Evolutionary conservation across 805 yeast genomes (phyloP).

Genomic region (Metschnikowia lochheadii): DNA sequence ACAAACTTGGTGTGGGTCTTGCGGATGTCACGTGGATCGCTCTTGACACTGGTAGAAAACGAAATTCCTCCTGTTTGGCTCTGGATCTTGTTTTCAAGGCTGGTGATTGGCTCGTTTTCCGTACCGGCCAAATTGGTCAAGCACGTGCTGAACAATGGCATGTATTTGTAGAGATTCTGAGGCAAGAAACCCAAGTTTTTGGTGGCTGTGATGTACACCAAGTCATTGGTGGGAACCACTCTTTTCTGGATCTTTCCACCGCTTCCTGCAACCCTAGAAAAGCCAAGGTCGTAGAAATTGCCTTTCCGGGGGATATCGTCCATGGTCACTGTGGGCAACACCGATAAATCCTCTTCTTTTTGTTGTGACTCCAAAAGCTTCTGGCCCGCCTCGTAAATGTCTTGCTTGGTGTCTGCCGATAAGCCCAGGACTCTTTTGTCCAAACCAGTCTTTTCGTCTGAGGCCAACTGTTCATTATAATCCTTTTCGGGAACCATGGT

Average conservation of each 20-base stretch:
- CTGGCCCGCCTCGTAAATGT: conserved; percentile 58
- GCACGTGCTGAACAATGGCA: conserved; percentile 76
- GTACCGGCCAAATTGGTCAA: conserved; percentile 86
- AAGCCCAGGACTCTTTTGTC: conserved; percentile 39
- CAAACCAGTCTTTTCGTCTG: conserved; percentile 57
- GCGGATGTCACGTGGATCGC: conserved; percentile 48
- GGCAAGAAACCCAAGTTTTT: conserved; percentile 62
- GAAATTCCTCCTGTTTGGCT: conserved; percentile 80
- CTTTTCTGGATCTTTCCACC: conserved; percentile 42
- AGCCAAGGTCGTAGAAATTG: conserved; percentile 29
- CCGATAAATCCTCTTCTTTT: conserved; percentile 66
- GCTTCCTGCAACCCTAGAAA: conserved; percentile 25
- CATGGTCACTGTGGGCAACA: conserved; percentile 73
- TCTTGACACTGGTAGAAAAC: conserved; percentile 53
- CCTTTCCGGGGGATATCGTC: conserved; percentile 66
- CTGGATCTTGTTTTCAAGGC: conserved; percentile 80
- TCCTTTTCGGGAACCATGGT: conserved; percentile 67
- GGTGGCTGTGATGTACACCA: conserved; percentile 70
- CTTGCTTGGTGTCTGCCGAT: conserved; percentile 51
- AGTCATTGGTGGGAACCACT: conserved; percentile 72
- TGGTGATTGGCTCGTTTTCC: conserved; percentile 59
- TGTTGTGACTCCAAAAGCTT: conserved; percentile 60
- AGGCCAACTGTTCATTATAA: conserved; percentile 47
- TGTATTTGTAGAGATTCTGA: conserved; percentile 54
- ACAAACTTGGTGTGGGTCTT: conserved; percentile 51